phyloP scores from a whole-genome alignment of 441 rosid species.

The Syzygium malaccense region DNA sequence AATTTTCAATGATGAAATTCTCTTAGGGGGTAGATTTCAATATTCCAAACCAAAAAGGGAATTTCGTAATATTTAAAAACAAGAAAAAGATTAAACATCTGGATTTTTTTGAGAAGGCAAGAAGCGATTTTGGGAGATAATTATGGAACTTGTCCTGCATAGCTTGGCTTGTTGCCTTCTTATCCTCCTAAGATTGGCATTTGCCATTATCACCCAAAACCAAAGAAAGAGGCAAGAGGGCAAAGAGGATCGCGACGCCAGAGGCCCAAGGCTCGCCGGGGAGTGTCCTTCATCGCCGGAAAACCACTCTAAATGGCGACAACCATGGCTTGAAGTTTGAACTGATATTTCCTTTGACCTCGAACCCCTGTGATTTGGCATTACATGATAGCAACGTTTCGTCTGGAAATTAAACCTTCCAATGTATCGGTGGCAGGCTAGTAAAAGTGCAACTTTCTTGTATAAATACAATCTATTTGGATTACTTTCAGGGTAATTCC shows the following conservation, averaged over 20 bases:
- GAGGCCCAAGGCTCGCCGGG: neutral
- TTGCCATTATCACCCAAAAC: neutral
- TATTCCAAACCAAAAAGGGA: neutral
- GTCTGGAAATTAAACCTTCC: neutral
- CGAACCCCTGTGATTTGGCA: neutral
- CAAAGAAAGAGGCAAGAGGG: neutral
- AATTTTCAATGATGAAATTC: neutral
- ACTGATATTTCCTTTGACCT: neutral
- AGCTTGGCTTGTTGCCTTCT: neutral
- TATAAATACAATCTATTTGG: neutral
- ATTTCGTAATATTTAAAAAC: too few species aligned
- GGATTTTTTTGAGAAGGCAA: neutral
- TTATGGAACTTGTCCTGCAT: neutral
- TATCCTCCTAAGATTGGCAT: neutral
- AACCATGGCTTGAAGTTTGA: neutral
- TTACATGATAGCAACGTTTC: fast-evolving
- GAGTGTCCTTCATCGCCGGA: neutral
- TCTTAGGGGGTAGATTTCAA: neutral
- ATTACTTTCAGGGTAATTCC: neutral
- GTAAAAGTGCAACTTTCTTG: neutral
- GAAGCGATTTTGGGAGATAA: neutral
- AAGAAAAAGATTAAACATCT: neutral
- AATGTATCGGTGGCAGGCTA: neutral
- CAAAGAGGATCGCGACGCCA: fast-evolving
- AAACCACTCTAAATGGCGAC: neutral